Conservation (phyloP, 164 flowering plant genomes). For the Sedum album region DNA sequence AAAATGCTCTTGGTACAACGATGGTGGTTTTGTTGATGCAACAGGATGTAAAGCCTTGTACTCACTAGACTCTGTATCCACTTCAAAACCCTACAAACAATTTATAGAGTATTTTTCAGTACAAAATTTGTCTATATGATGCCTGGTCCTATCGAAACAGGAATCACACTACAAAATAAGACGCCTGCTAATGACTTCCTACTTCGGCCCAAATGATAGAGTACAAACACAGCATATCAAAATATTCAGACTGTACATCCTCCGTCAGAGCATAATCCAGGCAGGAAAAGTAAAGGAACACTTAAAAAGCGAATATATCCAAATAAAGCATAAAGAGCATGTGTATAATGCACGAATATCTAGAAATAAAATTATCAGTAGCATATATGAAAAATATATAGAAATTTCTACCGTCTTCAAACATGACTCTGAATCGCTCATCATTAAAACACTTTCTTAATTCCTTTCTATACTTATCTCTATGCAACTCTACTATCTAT, state of each 20-base stretch:
- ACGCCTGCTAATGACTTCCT: neutral
- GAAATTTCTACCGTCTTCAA: slow-evolving; percentile 44
- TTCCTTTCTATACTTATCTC: slow-evolving; percentile 65
- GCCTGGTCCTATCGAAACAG: neutral
- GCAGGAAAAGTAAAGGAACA: neutral
- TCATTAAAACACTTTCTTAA: slow-evolving; percentile 61
- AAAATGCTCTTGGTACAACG: slow-evolving; percentile 80
- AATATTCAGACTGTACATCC: neutral
- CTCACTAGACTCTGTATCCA: slow-evolving; percentile 62
- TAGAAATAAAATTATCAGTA: neutral
- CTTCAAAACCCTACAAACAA: slow-evolving; percentile 55
- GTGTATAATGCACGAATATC: neutral
- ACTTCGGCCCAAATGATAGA: neutral
- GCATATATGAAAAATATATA: neutral
- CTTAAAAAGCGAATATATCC: neutral
- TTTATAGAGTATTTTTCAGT: neutral
- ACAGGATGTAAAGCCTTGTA: slow-evolving; percentile 62
- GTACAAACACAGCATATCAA: neutral
- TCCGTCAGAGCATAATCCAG: neutral
- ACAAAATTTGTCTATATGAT: neutral
- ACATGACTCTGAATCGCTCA: slow-evolving; percentile 52
- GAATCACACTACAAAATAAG: neutral
- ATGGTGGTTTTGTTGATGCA: slow-evolving; percentile 46
- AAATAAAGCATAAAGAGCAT: neutral
- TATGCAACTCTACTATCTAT: no score